Evolutionary conservation across 2,329 filamentous ascomycete genomes (phyloP), one percentile per base, ranked within the genome.

Genomic region (Penicillium vulpinum): DNA sequence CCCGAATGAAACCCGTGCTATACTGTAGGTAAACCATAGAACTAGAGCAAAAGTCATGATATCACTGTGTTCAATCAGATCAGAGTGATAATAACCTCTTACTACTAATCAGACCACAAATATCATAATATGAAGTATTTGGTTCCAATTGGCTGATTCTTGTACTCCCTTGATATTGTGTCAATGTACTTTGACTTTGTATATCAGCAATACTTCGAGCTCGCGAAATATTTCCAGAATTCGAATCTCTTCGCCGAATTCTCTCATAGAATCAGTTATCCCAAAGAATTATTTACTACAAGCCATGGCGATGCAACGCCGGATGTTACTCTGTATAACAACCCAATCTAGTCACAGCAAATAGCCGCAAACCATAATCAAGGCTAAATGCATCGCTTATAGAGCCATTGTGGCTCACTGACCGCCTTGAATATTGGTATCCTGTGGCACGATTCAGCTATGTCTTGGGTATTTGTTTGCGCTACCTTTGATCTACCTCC

Each of bases 401-500:
- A 13, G 9, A 43, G 13, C n/a, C 13, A 28, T 18, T 21, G 18
- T 31, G 22, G 18, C n/a, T 29, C 11, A 35, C n/a, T 33, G 13
- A 22, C 28, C 13, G 22, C 22, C 26, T n/a, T 3, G 4, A 6
- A 9, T 11, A 54, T 35, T 29, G 8, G 1, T 36, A 22, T 33
- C 7, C 46, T 21, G 48, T 46, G 13, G 13, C 26, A 56, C 39
- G 10, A 52, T 31, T 28, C 26, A 46, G 40, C 36, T 40, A 24
- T 51, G 53, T 38, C 48, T 51, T 45, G 15, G 28, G 7, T 21
- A 40, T 39, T 13, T 22, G 28, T 40, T 45, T 56, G 48, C 40
- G 18, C 48, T 28, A 56, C 48, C 40, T 28, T 46, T 15, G 33
- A 31, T 52, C 15, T 47, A 44, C 50, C 35, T 49, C 39, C 46